Evolutionary conservation across 2,329 filamentous ascomycete species (phyloP), one percentile per base, ranked within the genome.

Genomic region (Trichoderma gracile): DNA sequence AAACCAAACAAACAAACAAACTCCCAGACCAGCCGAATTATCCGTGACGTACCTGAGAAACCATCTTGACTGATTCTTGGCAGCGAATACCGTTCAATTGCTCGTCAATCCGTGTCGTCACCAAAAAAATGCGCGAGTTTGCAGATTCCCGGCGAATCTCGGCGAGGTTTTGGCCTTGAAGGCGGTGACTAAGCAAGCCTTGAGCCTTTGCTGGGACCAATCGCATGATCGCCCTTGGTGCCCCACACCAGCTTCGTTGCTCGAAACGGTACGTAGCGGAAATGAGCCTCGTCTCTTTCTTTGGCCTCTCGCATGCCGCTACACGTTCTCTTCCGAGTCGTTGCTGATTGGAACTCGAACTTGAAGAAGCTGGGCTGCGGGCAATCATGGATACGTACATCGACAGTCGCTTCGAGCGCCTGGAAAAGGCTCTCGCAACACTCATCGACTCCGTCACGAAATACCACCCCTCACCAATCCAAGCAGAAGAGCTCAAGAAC

Each of bases 361-460:
- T 19, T 6, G 33, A 38, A 21, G 45, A 19, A 10, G 33, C 10
- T 27, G 21, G 8, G 30, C 17, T 27, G 8, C 10, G 3, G n/a
- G 2, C 12, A 12, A 59, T 2, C 19, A 91, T 91, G 88, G 85
- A 91, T 68, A 81, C 81, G 53, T 78, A 83, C 55, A 81, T 91
- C 7, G 86, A 89, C 67, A 74, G 72, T 52, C 86, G 84, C 70
- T 89, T 91, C 66, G 85, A 89, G 73, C 84, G 86, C 55, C 79
- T 91, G 33, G 88, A 90, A 70, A 85, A 84, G 71, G 86, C 87
- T 1, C 80, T 96, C 21, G 83, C 84, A 14, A 86, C 80, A 30
- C 81, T 96, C 40, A 88, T 93, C 69, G 90, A 93, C 74, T 93
- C 91, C 0, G 89, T 96, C 67, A 84, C 90, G 6, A 90, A 92